These are phyloP conservation scores for Salix arbutifolia DNA, from an alignment of 345 rosid genomes.

Conservation along the genomic window DNA sequence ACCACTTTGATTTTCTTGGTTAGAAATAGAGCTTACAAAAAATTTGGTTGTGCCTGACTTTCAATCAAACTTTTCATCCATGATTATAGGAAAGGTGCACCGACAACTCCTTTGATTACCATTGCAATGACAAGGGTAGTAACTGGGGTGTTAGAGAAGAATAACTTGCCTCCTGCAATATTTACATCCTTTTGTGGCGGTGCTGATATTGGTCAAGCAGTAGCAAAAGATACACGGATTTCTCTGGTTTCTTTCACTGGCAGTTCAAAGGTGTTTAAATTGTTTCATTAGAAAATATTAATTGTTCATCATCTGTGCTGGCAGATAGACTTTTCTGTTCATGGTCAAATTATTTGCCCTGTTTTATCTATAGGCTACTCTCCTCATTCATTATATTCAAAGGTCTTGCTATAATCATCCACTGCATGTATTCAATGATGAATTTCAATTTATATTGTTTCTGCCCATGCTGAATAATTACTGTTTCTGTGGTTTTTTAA, in stretches of 20 bases:
- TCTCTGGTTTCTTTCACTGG: constrained; percentile 92
- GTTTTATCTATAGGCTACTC: not conserved
- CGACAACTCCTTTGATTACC: constrained; percentile 88
- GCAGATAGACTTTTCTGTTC: not conserved
- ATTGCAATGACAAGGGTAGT: constrained; percentile 89
- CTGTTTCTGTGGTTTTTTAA: not conserved
- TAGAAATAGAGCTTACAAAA: not conserved
- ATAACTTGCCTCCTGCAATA: constrained; percentile 84
- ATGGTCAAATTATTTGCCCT: not conserved
- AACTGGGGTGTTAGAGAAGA: constrained; percentile 79
- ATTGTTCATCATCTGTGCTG: not conserved
- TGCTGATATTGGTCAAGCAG: constrained; percentile 88
- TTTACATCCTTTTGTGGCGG: constrained; percentile 95
- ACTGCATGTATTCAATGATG: not conserved
- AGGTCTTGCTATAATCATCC: not conserved
- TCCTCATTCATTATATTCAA: not conserved
- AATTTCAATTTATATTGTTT: not conserved
- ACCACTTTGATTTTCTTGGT: not conserved
- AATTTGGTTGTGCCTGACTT: not conserved
- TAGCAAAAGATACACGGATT: constrained; percentile 74
- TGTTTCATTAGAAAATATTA: not conserved
- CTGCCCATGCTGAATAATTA: not conserved
- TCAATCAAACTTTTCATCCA: not conserved
- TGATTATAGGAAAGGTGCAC: constrained; percentile 88
- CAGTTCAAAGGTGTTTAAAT: constrained; percentile 66